Evolutionary conservation across 176 grass and related monocot species (phyloP).

Genomic region (Bolboschoenus planiculmis): DNA sequence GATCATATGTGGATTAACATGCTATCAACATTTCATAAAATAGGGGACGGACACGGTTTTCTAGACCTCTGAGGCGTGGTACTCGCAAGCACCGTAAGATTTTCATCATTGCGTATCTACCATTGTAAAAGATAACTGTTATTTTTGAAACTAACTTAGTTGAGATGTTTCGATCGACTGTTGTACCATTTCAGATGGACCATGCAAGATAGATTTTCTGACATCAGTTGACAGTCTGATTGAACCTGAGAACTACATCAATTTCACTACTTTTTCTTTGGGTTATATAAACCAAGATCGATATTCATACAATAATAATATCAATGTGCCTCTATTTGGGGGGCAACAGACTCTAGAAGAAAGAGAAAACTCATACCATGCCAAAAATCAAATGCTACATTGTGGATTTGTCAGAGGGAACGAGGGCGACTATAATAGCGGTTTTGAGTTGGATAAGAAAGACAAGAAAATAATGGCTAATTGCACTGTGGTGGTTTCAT

Average conservation of each 20-base stretch:
- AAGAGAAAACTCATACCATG: conserved; percentile 66
- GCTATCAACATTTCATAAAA: background rate
- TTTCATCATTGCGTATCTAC: background rate
- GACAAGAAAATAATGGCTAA: conserved; percentile 56
- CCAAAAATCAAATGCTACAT: conserved; percentile 72
- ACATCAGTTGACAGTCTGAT: conserved; percentile 49
- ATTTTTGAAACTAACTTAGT: background rate
- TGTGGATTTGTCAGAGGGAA: conserved; percentile 65
- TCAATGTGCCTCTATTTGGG: conserved; percentile 47
- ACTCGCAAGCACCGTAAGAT: conserved; percentile 31
- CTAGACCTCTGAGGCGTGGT: conserved; percentile 23
- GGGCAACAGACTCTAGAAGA: conserved; percentile 57
- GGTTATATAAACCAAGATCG: conserved; percentile 50
- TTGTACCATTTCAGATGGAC: conserved; percentile 55
- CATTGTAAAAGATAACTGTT: background rate
- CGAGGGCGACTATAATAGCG: conserved; percentile 35
- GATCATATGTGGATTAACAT: background rate
- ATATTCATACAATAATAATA: background rate
- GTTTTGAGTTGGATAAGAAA: conserved; percentile 71
- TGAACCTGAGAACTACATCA: conserved; percentile 43
- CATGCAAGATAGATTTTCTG: conserved; percentile 61
- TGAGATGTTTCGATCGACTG: conserved; percentile 19
- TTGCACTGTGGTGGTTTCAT: conserved; percentile 67
- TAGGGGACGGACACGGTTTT: conserved; percentile 11
- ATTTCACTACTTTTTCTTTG: conserved; percentile 63